phyloP scores from a whole-genome alignment of 2,329 filamentous ascomycete genomes.

The Diaporthe vaccinii region DNA sequence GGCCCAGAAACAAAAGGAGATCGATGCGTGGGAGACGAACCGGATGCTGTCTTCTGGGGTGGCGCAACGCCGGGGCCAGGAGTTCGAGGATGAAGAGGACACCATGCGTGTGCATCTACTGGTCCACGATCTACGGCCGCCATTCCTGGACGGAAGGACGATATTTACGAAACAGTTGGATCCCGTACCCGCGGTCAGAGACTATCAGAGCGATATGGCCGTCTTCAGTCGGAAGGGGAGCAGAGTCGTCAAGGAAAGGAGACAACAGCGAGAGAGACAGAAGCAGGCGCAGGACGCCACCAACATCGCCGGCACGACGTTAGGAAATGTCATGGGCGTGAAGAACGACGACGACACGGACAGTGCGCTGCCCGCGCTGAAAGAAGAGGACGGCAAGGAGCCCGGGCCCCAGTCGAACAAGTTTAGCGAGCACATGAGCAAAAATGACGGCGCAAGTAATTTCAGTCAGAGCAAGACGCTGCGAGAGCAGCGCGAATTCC shows the following conservation, averaged over 20 bases:
- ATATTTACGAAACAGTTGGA: constrained; percentile 98
- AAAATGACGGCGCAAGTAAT: constrained; percentile 85
- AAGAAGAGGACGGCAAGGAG: constrained; percentile 72
- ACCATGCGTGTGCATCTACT: constrained; percentile 89
- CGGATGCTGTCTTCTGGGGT: constrained; percentile 98
- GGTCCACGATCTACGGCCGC: constrained; percentile 93
- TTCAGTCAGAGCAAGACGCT: constrained; percentile 95
- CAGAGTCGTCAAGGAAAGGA: constrained; percentile 88
- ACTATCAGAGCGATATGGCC: constrained; percentile 98
- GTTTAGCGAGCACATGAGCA: constrained; percentile 92
- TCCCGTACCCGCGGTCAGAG: constrained; percentile 90
- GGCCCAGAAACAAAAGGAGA: constrained; percentile 90
- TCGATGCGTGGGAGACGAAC: constrained; percentile 98
- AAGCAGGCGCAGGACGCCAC: constrained; percentile 96
- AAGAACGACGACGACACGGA: constrained; percentile 96
- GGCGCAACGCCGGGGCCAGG: constrained; percentile 84
- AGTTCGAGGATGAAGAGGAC: constrained; percentile 93
- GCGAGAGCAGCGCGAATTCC: constrained; percentile 89
- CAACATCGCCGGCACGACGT: constrained; percentile 88
- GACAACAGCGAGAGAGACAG: constrained; percentile 92
- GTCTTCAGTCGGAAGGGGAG: constrained; percentile 97
- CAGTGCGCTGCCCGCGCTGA: constrained; percentile 83
- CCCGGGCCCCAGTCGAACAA: constrained; percentile 67
- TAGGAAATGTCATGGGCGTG: constrained; percentile 96
- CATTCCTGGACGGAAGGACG: constrained; percentile 93